These are phyloP conservation scores for Ganoderma leucocontextum DNA, from an alignment of 1,284 basidiomycete species.

Conservation along the genomic window DNA sequence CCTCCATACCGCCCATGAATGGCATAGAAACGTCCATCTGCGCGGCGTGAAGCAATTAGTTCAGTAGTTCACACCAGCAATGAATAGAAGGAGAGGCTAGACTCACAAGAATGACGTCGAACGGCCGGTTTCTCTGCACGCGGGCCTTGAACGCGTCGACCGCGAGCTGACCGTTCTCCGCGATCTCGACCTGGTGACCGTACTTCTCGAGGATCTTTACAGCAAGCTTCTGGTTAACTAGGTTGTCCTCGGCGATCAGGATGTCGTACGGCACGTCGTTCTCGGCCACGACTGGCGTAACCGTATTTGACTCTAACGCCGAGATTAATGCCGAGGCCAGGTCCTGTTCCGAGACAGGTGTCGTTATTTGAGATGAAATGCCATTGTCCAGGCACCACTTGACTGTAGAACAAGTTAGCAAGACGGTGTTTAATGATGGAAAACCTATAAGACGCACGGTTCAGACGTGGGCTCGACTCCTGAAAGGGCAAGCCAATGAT, in stretches of 20 bases:
- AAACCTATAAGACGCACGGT: slow-evolving; percentile 60
- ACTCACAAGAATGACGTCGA: slow-evolving; percentile 87
- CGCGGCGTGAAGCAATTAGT: slow-evolving; percentile 9
- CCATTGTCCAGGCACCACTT: slow-evolving; percentile 94
- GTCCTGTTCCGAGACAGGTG: slow-evolving; percentile 90
- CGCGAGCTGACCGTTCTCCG: slow-evolving; percentile 95
- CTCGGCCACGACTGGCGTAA: slow-evolving; percentile 80
- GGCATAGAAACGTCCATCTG: slow-evolving; percentile 99
- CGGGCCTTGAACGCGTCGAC: slow-evolving; percentile 89
- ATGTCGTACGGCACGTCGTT: slow-evolving; percentile 93
- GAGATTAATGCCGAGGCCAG: slow-evolving; percentile 93
- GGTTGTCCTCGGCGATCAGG: slow-evolving; percentile 97
- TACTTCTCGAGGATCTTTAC: slow-evolving; percentile 98
- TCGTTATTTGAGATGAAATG: slow-evolving; percentile 91
- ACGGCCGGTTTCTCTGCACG: slow-evolving; percentile 75
- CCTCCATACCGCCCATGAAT: slow-evolving; percentile 95
- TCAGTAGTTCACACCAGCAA: not conserved
- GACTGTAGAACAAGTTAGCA: slow-evolving; percentile 54
- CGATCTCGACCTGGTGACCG: slow-evolving; percentile 96
- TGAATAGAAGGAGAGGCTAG: not conserved
- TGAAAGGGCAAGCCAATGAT: slow-evolving; percentile 15
- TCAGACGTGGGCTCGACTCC: slow-evolving; percentile 70
- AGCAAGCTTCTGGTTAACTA: slow-evolving; percentile 97
- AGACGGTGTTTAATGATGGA: not conserved
- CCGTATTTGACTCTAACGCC: slow-evolving; percentile 93